A percentile compares a stretch with the other conserved stretches of the same genome.
Evolutionary conservation across 2,329 filamentous ascomycete species (phyloP).

Genomic region (Cercospora citrullina): DNA sequence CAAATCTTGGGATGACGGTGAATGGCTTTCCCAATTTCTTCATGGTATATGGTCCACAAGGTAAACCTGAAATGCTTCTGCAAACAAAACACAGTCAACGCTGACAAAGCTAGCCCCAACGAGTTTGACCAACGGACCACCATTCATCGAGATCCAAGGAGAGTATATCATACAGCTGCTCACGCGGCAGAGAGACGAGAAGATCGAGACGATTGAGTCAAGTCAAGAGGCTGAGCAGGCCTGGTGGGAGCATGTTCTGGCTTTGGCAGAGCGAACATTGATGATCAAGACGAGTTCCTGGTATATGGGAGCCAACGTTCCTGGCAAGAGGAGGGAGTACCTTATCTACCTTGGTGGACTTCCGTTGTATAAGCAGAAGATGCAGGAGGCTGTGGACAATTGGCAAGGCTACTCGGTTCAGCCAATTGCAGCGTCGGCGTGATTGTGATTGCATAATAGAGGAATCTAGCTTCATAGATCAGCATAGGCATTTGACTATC

Average conservation of each 20-base stretch:
- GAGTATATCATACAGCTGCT: slow-evolving; percentile 50
- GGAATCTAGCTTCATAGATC: not conserved
- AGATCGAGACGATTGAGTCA: slow-evolving; percentile 44
- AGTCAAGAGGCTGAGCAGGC: slow-evolving; percentile 44
- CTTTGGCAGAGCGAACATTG: slow-evolving; percentile 29
- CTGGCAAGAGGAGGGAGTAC: slow-evolving; percentile 47
- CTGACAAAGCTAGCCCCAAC: slow-evolving; percentile 37
- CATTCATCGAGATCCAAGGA: slow-evolving; percentile 47
- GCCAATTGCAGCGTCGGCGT: not conserved
- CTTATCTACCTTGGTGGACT: slow-evolving; percentile 31
- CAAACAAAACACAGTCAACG: not conserved
- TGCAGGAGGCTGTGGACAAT: not conserved
- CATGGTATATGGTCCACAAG: slow-evolving; percentile 24
- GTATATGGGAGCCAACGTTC: slow-evolving; percentile 46
- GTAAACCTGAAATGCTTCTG: not conserved
- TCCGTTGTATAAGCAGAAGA: slow-evolving; percentile 15
- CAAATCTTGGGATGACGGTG: slow-evolving; percentile 42
- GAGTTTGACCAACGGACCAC: slow-evolving; percentile 49
- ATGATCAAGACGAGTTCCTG: slow-evolving; percentile 28
- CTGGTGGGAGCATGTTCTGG: slow-evolving; percentile 37
- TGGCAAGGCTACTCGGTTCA: not conserved
- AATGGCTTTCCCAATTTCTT: slow-evolving; percentile 42
- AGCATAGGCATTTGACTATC: not conserved
- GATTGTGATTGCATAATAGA: not conserved
- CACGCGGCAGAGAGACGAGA: slow-evolving; percentile 42